phyloP scores from a whole-genome alignment of 352 stramenopile genomes.

The Phytopythium aichiense region DNA sequence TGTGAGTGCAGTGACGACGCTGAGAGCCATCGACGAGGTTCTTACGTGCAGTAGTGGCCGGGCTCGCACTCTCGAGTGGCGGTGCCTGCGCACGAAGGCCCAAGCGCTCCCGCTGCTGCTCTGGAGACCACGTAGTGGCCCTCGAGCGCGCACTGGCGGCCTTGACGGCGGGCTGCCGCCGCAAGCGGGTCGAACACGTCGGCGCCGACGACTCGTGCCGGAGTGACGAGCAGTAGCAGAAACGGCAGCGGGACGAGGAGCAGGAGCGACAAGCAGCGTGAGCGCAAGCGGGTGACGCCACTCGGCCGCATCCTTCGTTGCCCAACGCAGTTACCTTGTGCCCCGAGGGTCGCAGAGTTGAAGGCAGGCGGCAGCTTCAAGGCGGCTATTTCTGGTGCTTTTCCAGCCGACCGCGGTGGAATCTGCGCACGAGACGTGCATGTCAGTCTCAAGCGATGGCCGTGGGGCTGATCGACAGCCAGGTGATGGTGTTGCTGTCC shows the following conservation, averaged over 20 bases:
- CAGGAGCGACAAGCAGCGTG: neutral
- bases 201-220: neutral
- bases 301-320: neutral
- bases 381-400: conserved; percentile 1
- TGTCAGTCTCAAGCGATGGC: neutral
- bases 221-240: neutral
- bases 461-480: neutral
- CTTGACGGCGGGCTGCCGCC: neutral
- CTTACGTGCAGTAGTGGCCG: conserved; percentile 67
- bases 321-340: neutral
- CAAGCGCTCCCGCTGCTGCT: neutral
- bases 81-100: neutral
- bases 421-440: neutral
- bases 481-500: neutral
- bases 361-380: neutral
- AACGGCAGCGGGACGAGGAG: neutral
- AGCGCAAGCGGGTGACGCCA: neutral
- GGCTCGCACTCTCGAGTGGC: conserved; percentile 27
- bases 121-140: neutral
- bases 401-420: neutral
- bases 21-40: neutral
- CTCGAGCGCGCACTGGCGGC: conserved; percentile 1
- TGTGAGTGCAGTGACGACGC: neutral
- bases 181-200: neutral
- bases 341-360: neutral